Evolutionary conservation across 2,329 filamentous ascomycete species (phyloP).

Genomic region (Xylaria sp.): DNA sequence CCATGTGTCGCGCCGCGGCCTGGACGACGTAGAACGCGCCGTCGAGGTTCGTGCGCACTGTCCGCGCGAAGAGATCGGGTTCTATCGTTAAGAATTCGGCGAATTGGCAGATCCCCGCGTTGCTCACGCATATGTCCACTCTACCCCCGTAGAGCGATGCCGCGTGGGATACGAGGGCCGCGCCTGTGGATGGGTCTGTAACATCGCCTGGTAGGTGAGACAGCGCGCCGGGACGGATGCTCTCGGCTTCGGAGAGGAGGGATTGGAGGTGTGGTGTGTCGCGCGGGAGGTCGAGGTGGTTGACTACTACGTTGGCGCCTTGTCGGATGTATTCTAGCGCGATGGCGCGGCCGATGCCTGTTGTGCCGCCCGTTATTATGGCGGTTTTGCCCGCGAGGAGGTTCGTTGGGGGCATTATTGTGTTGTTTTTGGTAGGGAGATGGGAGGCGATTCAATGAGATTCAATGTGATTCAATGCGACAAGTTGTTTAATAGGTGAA

Average conservation of each 20-base stretch:
- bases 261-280: conserved; percentile 60
- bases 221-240: conserved; percentile 59
- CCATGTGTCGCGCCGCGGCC: conserved; percentile 85
- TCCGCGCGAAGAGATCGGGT: conserved; percentile 71
- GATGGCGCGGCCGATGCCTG: conserved; percentile 86
- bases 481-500: too few relatives aligned
- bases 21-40: conserved; percentile 90
- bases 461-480: neutral
- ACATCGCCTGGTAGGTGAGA: conserved; percentile 79
- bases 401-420: conserved; percentile 51
- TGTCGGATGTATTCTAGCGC: conserved; percentile 78
- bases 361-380: conserved; percentile 85
- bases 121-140: conserved; percentile 82
- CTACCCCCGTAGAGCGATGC: conserved; percentile 63
- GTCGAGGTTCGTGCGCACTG: conserved; percentile 80
- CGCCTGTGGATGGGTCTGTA: conserved; percentile 73
- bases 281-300: conserved; percentile 69
- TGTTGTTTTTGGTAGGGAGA: neutral
- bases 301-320: conserved; percentile 79
- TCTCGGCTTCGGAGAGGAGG: conserved; percentile 55
- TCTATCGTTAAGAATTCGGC: conserved; percentile 81
- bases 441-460: neutral
- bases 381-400: conserved; percentile 78
- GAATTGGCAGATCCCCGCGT: conserved; percentile 89
- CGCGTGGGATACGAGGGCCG: conserved; percentile 68